Evolutionary conservation across 208 protist genomes (phyloP), one percentile per base, ranked within the genome.

Genomic region (Phytomonas sp.): DNA sequence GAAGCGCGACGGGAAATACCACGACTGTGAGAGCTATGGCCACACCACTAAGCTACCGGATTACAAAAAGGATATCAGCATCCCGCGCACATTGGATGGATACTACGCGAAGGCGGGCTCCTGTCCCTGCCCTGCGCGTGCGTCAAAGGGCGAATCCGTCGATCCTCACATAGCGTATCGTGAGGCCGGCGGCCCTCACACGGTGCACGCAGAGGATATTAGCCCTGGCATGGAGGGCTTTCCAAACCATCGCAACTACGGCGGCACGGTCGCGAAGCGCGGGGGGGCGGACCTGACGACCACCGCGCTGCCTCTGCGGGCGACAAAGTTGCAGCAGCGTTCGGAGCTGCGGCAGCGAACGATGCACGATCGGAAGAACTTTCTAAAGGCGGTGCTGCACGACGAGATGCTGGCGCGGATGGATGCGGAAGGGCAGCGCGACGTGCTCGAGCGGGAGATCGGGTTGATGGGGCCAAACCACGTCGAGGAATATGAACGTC

Each of bases 301-400:
- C n/a, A 79, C 77, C 60, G 67, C 74, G 0, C 69, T 69, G 43
- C 70, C 74, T 37, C 70, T 68, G n/a, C 30, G 62, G 28, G 69
- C 70, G 43, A 71, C 72, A 33, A 53, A 59, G 4, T 46, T 72
- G 31, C 76, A 80, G 60, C 81, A 83, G 68, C 65, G 65, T 26
- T 77, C 84, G 59, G 84, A 88, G 67, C 63, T 69, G 5, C 68
- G 36, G 23, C 2, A 43, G 11, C 60, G 36, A 64, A 23, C 15
- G 23, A 68, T 80, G 74, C 78, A 90, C 37, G 84, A 90, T 68
- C 87, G 87, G 36, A 90, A 91, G 70, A 83, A 85, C 67, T 93
- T 89, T 60, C 74, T 93, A 28, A 85, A 84, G 68, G 80, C 82
- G 43, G 80, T 90, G 32, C 74, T 93, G 26, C 79, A 77, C 3